Conservation (phyloP, 192 early-diverging fungal genomes). For the Podila epicladia region DNA sequence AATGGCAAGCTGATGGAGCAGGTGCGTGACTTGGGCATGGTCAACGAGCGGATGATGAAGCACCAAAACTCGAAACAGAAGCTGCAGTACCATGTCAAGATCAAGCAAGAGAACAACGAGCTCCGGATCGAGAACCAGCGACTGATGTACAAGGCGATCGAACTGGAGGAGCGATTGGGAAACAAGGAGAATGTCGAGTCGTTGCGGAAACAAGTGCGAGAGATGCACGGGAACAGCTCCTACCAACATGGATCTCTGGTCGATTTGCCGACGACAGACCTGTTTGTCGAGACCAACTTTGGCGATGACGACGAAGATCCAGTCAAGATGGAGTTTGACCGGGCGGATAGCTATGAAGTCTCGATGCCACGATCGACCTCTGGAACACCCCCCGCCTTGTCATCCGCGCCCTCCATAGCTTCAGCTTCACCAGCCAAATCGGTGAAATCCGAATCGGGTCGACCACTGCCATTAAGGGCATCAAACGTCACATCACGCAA, state of each 20-base stretch:
- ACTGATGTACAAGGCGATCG: constrained; percentile 46
- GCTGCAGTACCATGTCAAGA: constrained; percentile 55
- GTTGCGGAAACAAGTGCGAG: constrained; percentile 36
- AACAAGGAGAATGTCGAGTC: constrained; percentile 52
- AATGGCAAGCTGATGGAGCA: constrained; percentile 52
- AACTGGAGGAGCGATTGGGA: constrained; percentile 42
- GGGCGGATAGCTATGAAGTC: background rate
- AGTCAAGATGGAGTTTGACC: background rate
- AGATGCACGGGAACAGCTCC: constrained; percentile 37
- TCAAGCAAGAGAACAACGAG: constrained; percentile 55
- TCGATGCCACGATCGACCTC: background rate
- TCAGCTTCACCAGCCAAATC: background rate
- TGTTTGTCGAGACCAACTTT: background rate
- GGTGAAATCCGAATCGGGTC: background rate
- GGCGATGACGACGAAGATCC: constrained; percentile 14
- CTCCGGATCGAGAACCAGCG: constrained; percentile 52
- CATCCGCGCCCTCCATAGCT: background rate
- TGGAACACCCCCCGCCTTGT: background rate
- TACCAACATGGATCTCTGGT: constrained; percentile 7
- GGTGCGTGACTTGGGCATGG: constrained; percentile 38
- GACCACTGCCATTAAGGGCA: background rate
- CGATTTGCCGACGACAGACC: background rate
- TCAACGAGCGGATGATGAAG: constrained; percentile 49
- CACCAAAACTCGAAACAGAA: constrained; percentile 54
- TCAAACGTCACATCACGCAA: constrained; percentile 3